These are phyloP conservation scores for Penicillium argentinense DNA, from an alignment of 495 filamentous ascomycete genomes.

Conservation along the genomic window DNA sequence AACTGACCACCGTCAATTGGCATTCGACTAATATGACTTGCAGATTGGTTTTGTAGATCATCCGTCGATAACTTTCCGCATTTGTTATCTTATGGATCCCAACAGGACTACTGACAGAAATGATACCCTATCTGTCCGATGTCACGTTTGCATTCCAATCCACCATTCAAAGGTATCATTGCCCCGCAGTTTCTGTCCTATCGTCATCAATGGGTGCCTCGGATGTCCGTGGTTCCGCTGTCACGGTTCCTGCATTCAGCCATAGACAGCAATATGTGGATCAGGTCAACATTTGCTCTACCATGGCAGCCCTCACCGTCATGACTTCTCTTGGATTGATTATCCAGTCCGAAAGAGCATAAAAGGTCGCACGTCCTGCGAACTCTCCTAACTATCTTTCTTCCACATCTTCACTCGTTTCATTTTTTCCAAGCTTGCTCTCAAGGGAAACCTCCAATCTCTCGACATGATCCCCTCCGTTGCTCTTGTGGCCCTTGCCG, in stretches of 20 bases:
- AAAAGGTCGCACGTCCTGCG: constrained; percentile 28
- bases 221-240: constrained; percentile 21
- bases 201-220: constrained; percentile 18
- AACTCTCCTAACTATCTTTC: constrained; percentile 6
- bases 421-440: constrained; percentile 20
- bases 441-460: constrained; percentile 21
- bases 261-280: constrained; percentile 17
- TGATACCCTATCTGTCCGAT: constrained; percentile 35
- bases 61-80: constrained; percentile 27
- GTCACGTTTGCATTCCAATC: constrained; percentile 33
- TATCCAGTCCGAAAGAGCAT: constrained; percentile 19
- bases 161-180: constrained; percentile 15
- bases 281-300: constrained; percentile 29
- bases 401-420: constrained; percentile 42
- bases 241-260: constrained; percentile 25
- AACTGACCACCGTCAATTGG: not conserved
- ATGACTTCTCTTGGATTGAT: constrained; percentile 9
- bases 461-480: constrained; percentile 44
- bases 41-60: constrained; percentile 1
- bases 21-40: not conserved
- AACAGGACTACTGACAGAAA: constrained; percentile 8
- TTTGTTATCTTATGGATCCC: constrained; percentile 19
- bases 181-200: constrained; percentile 12
- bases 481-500: constrained; percentile 42
- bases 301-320: constrained; percentile 27